Evolutionary conservation across 192 early-diverging fungal genomes (phyloP), one percentile per base, ranked within the genome.

Genomic region (Phycomyces nitens): DNA sequence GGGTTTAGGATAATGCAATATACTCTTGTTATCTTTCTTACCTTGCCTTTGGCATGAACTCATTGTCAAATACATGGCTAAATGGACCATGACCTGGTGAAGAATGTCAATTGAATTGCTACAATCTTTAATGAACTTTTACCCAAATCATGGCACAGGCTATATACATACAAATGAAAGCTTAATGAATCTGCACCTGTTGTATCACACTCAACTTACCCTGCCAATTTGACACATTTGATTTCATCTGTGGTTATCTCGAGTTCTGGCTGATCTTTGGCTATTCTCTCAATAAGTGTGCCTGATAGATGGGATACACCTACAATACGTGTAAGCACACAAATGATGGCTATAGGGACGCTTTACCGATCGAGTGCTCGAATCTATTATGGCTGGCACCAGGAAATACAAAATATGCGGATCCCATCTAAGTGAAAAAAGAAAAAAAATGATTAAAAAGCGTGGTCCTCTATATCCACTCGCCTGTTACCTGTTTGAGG

Each of bases 371-470:
- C 52, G 85, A 90, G 77, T 98, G 95, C 75, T 99, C 97, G 61
- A 99, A 99, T 1, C 97, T 83, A 71, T 95, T 95, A 74, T 99
- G 94, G n/a, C 88, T 86, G 1, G 85, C 95, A 42, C 96, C 94
- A 2, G 94, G 92, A 72, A 93, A 96, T 3, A 98, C 94, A 71
- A 81, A 91, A 72, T 96, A 96, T 0, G 89, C 81, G 15, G 87
- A 81, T 24, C 96, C 96, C 34, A 91, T 72, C 56, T 82, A 56
- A 61, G 38, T 9, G 5, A 22, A 53, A 40, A 56, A 26, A 56
- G 22, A 47, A 11, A 53, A 53, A 21, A 4, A 14, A 3, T n/a
- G 44, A n/a, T n/a, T n/a, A n/a, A n/a, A n/a, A n/a, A n/a, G n/a
- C n/a, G n/a, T n/a, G n/a, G n/a, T n/a, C n/a, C n/a, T n/a, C n/a